Conservation (phyloP, 768 basidiomycete species). For the Boletus reticulatus region DNA sequence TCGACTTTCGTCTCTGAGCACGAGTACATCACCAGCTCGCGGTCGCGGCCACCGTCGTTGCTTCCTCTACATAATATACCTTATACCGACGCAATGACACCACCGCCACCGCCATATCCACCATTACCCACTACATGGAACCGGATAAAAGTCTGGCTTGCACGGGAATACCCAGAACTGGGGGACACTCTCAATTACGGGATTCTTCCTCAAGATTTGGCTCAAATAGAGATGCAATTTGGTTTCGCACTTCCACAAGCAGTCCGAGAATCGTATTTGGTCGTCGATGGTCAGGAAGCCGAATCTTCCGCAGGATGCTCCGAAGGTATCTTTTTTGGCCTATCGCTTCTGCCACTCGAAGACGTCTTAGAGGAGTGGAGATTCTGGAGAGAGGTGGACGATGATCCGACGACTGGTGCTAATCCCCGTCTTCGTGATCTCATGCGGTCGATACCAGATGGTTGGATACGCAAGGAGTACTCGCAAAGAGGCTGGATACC, state of each 20-base stretch:
- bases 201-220: conserved; percentile 75
- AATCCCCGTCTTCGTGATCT: conserved; percentile 66
- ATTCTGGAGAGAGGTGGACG: conserved; percentile 94
- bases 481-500: conserved; percentile 97
- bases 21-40: conserved; percentile 28
- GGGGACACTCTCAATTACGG: conserved; percentile 95
- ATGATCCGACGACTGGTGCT: conserved; percentile 81
- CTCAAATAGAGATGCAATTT: conserved; percentile 79
- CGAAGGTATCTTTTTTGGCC: conserved; percentile 93
- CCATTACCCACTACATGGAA: conserved; percentile 82
- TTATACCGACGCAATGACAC: conserved; percentile 38
- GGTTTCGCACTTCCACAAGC: conserved; percentile 80
- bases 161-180: conserved; percentile 87
- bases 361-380: conserved; percentile 93
- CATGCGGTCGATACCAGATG: conserved; percentile 88
- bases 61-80: conserved; percentile 67
- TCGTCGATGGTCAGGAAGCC: conserved; percentile 91
- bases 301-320: conserved; percentile 85
- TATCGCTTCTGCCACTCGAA: conserved; percentile 89
- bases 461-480: conserved; percentile 87
- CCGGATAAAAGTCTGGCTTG: conserved; percentile 79
- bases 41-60: conserved; percentile 52
- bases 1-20: conserved; percentile 3
- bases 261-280: conserved; percentile 88
- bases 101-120: conserved; percentile 55